Conservation (phyloP, 1,284 basidiomycete genomes). For the Moesziomyces antarcticus region DNA sequence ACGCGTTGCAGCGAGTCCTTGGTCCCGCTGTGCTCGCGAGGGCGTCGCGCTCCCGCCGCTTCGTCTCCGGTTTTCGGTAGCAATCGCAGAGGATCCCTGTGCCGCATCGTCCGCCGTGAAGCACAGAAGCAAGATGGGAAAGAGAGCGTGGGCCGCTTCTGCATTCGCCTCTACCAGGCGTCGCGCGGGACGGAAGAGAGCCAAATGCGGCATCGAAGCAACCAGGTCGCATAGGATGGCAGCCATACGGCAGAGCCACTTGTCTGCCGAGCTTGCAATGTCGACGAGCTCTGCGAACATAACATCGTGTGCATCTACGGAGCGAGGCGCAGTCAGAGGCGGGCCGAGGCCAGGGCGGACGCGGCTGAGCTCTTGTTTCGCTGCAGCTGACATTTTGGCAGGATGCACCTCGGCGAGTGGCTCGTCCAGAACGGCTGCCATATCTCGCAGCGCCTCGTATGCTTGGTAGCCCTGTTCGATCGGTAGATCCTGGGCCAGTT, state of each 20-base stretch:
- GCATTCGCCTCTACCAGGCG: slow-evolving; percentile 74
- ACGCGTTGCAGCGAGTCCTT: slow-evolving; percentile 2
- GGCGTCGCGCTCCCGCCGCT: slow-evolving; percentile 5
- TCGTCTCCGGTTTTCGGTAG: slow-evolving; percentile 5
- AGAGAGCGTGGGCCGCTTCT: slow-evolving; percentile 75
- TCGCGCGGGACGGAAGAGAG: slow-evolving; percentile 78
- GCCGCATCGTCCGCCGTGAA: slow-evolving; percentile 16
- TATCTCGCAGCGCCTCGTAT: slow-evolving; percentile 19
- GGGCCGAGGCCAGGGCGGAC: slow-evolving; percentile 22
- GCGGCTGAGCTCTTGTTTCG: slow-evolving; percentile 21
- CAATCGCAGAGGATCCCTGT: slow-evolving; percentile 55
- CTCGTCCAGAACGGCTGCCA: slow-evolving; percentile 3
- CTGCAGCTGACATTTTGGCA: slow-evolving; percentile 5
- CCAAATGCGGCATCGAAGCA: slow-evolving; percentile 66
- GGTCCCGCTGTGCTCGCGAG: background rate
- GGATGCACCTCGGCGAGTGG: slow-evolving; percentile 1
- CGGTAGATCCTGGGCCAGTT: slow-evolving; percentile 12
- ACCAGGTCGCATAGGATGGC: slow-evolving; percentile 75
- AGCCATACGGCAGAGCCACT: slow-evolving; percentile 78
- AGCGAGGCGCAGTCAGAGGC: background rate
- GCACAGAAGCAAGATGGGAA: slow-evolving; percentile 80
- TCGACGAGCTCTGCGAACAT: slow-evolving; percentile 11
- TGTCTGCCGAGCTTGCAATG: slow-evolving; percentile 70
- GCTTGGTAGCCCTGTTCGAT: slow-evolving; percentile 19
- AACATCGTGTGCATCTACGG: background rate